Percentiles rank a stretch among this genome's conserved stretches.
phyloP scores from a whole-genome alignment of 2,329 filamentous ascomycete genomes.

The Phyllosticta citriasiana region DNA sequence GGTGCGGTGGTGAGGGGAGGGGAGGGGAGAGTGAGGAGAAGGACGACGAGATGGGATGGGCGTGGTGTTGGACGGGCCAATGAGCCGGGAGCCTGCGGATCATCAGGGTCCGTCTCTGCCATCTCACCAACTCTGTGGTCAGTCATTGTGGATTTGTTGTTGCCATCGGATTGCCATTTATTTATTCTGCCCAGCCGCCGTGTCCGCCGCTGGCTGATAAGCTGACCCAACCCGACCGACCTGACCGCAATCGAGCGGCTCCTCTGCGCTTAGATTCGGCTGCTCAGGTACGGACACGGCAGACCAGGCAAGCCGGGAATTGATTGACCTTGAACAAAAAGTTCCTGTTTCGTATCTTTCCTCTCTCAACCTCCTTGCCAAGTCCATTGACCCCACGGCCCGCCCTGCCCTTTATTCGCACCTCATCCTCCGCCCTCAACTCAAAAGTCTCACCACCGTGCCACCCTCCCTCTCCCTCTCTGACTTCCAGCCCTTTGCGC shows the following conservation, averaged over 20 bases:
- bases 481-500: slow-evolving; percentile 6
- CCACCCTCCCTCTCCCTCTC: background rate
- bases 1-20: background rate
- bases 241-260: background rate
- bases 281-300: background rate
- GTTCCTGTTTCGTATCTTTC: background rate
- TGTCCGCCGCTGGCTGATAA: background rate
- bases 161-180: background rate
- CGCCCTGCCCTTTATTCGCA: background rate
- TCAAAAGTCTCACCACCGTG: background rate
- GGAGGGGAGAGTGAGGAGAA: background rate
- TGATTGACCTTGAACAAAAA: background rate
- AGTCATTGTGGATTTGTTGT: background rate
- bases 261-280: background rate
- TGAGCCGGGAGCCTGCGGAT: background rate
- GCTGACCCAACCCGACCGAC: no score
- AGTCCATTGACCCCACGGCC: background rate
- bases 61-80: background rate
- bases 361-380: background rate
- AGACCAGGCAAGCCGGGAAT: background rate
- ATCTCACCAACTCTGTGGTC: no score
- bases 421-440: background rate
- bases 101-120: background rate
- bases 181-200: background rate
- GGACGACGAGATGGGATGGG: no score